Evolutionary conservation across 2,329 filamentous ascomycete genomes (phyloP), one percentile per base, ranked within the genome.

Genomic region (Blumeriella jaapii): DNA sequence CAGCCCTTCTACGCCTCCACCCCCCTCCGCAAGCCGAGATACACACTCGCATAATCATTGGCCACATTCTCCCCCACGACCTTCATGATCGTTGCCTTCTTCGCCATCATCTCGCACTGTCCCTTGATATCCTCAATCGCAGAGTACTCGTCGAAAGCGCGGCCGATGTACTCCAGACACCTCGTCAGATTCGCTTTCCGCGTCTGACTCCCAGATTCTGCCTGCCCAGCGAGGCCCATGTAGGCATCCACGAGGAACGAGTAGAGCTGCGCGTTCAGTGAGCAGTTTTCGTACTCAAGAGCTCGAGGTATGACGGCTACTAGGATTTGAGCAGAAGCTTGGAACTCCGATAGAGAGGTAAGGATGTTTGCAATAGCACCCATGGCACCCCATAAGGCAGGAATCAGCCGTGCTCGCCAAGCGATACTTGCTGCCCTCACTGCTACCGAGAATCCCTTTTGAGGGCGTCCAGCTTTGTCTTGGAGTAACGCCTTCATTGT

Each of bases 391-490:
- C 77, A 80, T 24, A 82, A 59, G 5, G 63, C 63, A 0, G 71
- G 69, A 19, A 80, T 61, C 5, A 81, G 51, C 3, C 68, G 61
- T 4, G 72, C 68, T 41, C 69, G 65, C 55, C 74, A 68, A 2
- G 76, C 71, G 22, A 77, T 71, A 42, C 64, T 71, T 12, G 75
- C 74, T 11, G 78, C 78, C 34, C 76, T 62, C 42, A 82, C 61
- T 4, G 72, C 72, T 9, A 82, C 61, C 6, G 74, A 78, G 52
- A 83, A 79, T 0, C 71, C 78, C 44, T 72, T 70, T 41, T 77
- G 67, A 0, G 77, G 65, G 27, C 72, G 66, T 2, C 71, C 72
- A 10, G 65, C 65, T 45, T 67, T 69, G n/a, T 67, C 63, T 46
- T 76, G 70, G 9, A 82, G 61, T 6, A 62, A 60, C 1, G 73